Evolutionary conservation across 208 protist genomes (phyloP).

Genomic region (Trypanosoma scelopori): DNA sequence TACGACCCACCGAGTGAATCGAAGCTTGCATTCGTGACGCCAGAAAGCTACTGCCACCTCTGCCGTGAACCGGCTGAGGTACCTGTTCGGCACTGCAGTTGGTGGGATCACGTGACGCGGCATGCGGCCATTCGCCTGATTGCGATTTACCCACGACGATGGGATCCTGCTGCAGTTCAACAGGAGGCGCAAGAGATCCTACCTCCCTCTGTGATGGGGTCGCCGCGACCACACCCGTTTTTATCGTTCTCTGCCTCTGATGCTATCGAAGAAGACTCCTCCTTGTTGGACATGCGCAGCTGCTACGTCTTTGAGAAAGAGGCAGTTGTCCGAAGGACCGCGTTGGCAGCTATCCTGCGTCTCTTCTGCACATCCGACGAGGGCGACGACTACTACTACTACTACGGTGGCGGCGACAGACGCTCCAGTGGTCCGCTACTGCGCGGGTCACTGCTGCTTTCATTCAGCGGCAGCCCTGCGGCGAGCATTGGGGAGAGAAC

Average conservation of each 20-base stretch:
- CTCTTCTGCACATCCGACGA: slow-evolving; percentile 16
- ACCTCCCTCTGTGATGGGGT: slow-evolving; percentile 17
- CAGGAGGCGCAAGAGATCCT: slow-evolving; percentile 5
- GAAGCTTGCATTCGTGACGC: slow-evolving; percentile 27
- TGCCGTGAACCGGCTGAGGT: slow-evolving; percentile 31
- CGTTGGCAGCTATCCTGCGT: slow-evolving; percentile 26
- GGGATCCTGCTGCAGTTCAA: slow-evolving; percentile 13
- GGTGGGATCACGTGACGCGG: slow-evolving; percentile 40
- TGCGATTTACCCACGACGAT: slow-evolving; percentile 24
- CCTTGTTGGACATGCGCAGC: slow-evolving; percentile 22
- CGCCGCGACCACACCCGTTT: slow-evolving; percentile 25
- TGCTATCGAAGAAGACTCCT: background rate
- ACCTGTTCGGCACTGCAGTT: slow-evolving; percentile 27
- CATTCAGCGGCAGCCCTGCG: slow-evolving; percentile 3
- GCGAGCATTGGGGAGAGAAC: slow-evolving; percentile 31
- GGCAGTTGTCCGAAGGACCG: slow-evolving; percentile 25
- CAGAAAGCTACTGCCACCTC: slow-evolving; percentile 32
- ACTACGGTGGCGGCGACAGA: background rate
- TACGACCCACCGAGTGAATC: slow-evolving; percentile 31
- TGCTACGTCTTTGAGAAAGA: slow-evolving; percentile 33
- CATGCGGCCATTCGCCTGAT: slow-evolving; percentile 24
- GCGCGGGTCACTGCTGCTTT: slow-evolving; percentile 14
- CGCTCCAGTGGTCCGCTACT: background rate
- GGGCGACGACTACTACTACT: background rate
- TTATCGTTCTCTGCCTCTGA: background rate